A percentile compares a stretch with the other conserved stretches of the same genome.
phyloP scores from a whole-genome alignment of 495 filamentous ascomycete genomes.

The Trichoderma gamsii region DNA sequence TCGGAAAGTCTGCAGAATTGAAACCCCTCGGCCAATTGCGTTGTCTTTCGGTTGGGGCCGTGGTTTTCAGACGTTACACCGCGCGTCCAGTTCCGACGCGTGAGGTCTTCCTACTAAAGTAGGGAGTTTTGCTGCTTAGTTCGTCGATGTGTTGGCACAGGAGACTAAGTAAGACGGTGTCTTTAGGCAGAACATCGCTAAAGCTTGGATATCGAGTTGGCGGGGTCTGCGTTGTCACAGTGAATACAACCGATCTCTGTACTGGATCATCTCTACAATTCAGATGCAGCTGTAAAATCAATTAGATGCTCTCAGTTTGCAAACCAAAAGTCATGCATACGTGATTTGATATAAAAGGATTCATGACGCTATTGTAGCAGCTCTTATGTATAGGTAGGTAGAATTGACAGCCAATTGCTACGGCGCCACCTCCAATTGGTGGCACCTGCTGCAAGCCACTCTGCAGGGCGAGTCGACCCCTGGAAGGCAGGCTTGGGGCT shows the following conservation, averaged over 20 bases:
- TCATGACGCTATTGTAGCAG: too few species aligned
- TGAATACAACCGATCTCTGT: not conserved
- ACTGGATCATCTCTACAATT: not conserved
- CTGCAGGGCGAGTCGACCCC: not conserved
- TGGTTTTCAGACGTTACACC: not conserved
- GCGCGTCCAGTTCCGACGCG: constrained; percentile 1
- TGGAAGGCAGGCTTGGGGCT: not conserved
- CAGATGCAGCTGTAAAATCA: too few species aligned
- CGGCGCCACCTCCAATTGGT: not conserved
- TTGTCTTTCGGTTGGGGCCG: not conserved
- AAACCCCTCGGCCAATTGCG: not conserved
- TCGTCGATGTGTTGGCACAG: not conserved
- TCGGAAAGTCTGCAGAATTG: not conserved
- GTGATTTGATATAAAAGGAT: too few species aligned
- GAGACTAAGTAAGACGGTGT: not conserved
- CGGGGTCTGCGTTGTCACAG: not conserved
- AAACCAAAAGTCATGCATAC: too few species aligned
- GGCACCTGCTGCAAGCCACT: not conserved
- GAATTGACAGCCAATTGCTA: not conserved
- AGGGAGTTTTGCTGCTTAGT: not conserved
- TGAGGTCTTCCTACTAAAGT: not conserved
- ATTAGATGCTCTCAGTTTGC: too few species aligned
- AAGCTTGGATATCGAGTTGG: constrained; percentile 2
- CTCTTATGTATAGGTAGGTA: too few species aligned
- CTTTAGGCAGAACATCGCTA: not conserved